Evolutionary conservation across 2,329 filamentous ascomycete species (phyloP), one percentile per base, ranked within the genome.

Genomic region (Thelonectria blattea): DNA sequence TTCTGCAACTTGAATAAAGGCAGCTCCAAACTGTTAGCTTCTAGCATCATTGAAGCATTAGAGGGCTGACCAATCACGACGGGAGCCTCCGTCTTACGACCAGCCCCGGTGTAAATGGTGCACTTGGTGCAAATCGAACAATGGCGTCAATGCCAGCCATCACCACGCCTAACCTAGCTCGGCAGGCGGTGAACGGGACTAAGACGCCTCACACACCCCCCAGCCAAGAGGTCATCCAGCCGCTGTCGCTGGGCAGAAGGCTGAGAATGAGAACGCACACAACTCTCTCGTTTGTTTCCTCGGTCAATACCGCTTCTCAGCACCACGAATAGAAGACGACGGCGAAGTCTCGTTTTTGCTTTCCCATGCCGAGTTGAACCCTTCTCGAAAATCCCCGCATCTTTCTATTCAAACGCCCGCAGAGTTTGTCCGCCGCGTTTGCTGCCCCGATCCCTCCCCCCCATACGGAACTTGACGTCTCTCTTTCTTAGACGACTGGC

Each of bases 141-240:
- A 7, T 10, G 27, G 27, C 27, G 27, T 63, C 68, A 66, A 68
- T 60, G 56, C 34, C 48, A 8, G 27, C 34, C 34, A 15, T 15
- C 34, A 15, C 11, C 4, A 15, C 17, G 24, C 24, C 17, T 41
- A 56, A 11, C 68, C 61, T 50, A 17, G 66, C 64, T 20, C 12
- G 61, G 68, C 45, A 71, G 66, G 68, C 68, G 68, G 68, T 71
- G 58, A 71, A 24, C 2, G 24, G 45, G 43, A 56, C 48, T 67
- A 55, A 41, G 45, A 46, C 62, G 52, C 42, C 53, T 37, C 34
- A 14, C 34, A 14, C 46, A 46, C 18, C 60, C 60, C 54, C 47
- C 59, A 56, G 50, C 22, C 7, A 3, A 52, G 56, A 60, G 64
- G 67, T 68, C 67, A 69, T 70, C 68, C 61, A 52, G 53, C 51